phyloP scores from a whole-genome alignment of 768 basidiomycete genomes.

The Serendipita indica region DNA sequence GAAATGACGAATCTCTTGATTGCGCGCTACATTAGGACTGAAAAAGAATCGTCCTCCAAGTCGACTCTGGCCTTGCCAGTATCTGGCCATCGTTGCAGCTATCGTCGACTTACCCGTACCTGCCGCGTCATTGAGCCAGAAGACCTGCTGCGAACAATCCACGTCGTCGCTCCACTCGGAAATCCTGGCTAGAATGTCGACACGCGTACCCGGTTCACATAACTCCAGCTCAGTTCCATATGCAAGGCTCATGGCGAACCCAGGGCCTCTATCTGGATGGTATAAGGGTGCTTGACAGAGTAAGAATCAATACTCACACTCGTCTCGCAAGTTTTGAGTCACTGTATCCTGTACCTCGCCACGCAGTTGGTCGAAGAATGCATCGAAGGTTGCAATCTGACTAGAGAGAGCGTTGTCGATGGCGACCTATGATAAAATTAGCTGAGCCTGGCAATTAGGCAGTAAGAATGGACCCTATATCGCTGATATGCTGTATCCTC shows the following conservation, averaged over 20 bases:
- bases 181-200: neutral
- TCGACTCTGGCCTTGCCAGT: neutral
- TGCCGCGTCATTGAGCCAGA: slow-evolving; percentile 8
- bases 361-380: neutral
- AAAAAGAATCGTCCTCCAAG: neutral
- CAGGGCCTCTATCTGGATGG: neutral
- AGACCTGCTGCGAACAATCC: neutral
- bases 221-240: neutral
- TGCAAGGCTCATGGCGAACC: neutral
- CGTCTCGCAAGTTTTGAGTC: neutral
- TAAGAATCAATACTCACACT: neutral
- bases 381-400: neutral
- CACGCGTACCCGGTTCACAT: neutral
- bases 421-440: no score
- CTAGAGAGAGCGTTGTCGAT: no score
- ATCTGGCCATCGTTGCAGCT: neutral
- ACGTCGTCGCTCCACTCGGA: neutral
- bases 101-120: neutral
- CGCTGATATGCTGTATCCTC: no score
- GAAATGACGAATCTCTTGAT: neutral
- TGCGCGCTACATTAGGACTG: neutral
- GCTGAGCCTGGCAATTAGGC: no score
- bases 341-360: neutral
- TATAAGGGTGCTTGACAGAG: neutral
- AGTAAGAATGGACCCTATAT: no score